Conservation (phyloP, 1,284 basidiomycete species). For the Taiwanofungus camphoratus region DNA sequence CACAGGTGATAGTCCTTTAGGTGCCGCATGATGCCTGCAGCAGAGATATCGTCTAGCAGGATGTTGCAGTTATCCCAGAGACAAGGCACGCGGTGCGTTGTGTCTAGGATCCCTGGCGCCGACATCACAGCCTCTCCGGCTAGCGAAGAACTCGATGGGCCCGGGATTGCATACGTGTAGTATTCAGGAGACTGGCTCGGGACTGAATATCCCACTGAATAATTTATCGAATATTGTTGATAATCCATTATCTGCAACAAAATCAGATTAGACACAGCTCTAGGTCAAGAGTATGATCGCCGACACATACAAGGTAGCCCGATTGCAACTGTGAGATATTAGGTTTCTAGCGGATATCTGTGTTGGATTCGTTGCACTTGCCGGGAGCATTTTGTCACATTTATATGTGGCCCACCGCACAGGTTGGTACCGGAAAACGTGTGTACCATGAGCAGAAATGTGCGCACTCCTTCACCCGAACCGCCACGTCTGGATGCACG, state of each 20-base stretch:
- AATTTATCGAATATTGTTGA: background rate
- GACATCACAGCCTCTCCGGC: background rate
- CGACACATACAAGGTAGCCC: no score
- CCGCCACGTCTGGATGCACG: no score
- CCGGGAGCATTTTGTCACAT: no score
- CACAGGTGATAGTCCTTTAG: constrained; percentile 5
- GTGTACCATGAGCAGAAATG: no score
- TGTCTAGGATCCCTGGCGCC: background rate
- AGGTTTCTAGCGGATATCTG: no score
- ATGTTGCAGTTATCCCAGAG: constrained; percentile 4
- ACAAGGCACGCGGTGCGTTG: constrained; percentile 1
- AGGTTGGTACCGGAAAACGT: no score
- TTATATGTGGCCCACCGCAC: no score
- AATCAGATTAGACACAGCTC: background rate
- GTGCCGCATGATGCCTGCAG: constrained; percentile 8
- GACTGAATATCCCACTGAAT: no score
- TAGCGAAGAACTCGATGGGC: background rate
- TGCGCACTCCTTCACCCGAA: no score
- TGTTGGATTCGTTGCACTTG: no score
- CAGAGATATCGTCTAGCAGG: constrained; percentile 7
- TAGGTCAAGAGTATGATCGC: no score
- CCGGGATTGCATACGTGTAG: background rate
- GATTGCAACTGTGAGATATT: no score
- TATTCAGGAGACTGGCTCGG: background rate
- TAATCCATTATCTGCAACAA: background rate